Conservation (phyloP, 768 basidiomycete genomes). For the Xanthoconium stramineum region DNA sequence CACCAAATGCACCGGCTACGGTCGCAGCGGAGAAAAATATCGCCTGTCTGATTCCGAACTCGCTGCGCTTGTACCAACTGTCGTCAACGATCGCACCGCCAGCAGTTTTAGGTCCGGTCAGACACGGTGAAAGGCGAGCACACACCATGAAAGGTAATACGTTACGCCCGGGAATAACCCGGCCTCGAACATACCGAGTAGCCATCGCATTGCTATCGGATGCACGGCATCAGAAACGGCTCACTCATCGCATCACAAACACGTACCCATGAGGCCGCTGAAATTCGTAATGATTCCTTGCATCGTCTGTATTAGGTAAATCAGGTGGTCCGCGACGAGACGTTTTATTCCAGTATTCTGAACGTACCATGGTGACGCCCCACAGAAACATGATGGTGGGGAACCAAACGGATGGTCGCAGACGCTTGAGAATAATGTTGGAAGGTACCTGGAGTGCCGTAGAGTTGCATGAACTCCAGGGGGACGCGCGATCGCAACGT, state of each 20-base stretch:
- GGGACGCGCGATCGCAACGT: neutral
- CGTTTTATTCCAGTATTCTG: neutral
- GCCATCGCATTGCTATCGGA: slow-evolving; percentile 59
- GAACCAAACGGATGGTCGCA: slow-evolving; percentile 76
- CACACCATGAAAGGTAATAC: slow-evolving; percentile 71
- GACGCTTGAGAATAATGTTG: slow-evolving; percentile 67
- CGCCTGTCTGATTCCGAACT: slow-evolving; percentile 64
- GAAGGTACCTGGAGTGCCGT: slow-evolving; percentile 59
- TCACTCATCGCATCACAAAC: neutral
- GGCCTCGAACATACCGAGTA: slow-evolving; percentile 71
- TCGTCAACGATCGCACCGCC: slow-evolving; percentile 28
- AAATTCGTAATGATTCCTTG: slow-evolving; percentile 72
- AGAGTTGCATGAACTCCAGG: neutral
- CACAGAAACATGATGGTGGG: slow-evolving; percentile 69
- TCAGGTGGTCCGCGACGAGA: neutral
- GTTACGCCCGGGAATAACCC: slow-evolving; percentile 45
- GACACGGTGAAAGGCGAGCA: neutral
- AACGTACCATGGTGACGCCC: slow-evolving; percentile 69
- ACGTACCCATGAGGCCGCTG: slow-evolving; percentile 62
- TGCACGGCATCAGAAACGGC: neutral
- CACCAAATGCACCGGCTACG: too few species aligned
- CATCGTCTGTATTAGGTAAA: slow-evolving; percentile 46
- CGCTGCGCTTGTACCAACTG: slow-evolving; percentile 66
- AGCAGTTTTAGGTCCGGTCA: slow-evolving; percentile 35
- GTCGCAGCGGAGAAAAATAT: slow-evolving; percentile 71